phyloP scores from a whole-genome alignment of 2,329 filamentous ascomycete genomes.

The Colletotrichum viniferum region DNA sequence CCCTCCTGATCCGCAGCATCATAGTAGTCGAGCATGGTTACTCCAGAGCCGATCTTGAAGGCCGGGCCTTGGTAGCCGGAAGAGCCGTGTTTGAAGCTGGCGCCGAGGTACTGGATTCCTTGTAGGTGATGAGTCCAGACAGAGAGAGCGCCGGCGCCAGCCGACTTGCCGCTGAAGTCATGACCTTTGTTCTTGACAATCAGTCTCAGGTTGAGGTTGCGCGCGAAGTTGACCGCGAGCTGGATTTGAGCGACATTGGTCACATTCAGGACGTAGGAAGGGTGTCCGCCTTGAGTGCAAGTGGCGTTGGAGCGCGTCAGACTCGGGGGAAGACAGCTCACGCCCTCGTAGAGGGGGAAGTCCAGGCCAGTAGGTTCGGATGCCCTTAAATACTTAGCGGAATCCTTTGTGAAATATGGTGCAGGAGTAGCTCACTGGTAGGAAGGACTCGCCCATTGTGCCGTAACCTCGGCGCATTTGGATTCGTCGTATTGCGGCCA shows the following conservation, averaged over 20 bases:
- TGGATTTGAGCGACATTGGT: constrained; percentile 23
- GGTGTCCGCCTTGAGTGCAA: constrained; percentile 26
- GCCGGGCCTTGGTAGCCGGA: constrained; percentile 22
- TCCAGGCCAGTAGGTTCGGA: constrained; percentile 53
- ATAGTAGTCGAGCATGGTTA: constrained; percentile 29
- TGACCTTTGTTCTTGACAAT: constrained; percentile 33
- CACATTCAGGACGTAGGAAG: constrained; percentile 28
- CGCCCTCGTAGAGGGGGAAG: constrained; percentile 55
- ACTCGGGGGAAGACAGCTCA: constrained; percentile 30
- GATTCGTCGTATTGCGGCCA: constrained; percentile 39
- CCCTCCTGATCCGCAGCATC: constrained; percentile 22
- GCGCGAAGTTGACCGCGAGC: constrained; percentile 19
- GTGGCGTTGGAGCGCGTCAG: neutral
- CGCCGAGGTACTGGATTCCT: neutral
- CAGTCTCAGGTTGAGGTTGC: constrained; percentile 39
- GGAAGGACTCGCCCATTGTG: constrained; percentile 26
- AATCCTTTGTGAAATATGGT: too few species aligned
- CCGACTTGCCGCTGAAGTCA: constrained; percentile 8
- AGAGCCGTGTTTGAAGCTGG: constrained; percentile 29
- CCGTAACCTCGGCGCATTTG: constrained; percentile 33
- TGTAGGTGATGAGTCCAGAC: constrained; percentile 1
- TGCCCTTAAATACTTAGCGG: neutral
- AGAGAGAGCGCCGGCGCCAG: neutral
- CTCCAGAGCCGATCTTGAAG: constrained; percentile 33
- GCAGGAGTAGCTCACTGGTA: constrained; percentile 45